Conservation (phyloP, 495 filamentous ascomycete species). For the Aspergillus biplanus region DNA sequence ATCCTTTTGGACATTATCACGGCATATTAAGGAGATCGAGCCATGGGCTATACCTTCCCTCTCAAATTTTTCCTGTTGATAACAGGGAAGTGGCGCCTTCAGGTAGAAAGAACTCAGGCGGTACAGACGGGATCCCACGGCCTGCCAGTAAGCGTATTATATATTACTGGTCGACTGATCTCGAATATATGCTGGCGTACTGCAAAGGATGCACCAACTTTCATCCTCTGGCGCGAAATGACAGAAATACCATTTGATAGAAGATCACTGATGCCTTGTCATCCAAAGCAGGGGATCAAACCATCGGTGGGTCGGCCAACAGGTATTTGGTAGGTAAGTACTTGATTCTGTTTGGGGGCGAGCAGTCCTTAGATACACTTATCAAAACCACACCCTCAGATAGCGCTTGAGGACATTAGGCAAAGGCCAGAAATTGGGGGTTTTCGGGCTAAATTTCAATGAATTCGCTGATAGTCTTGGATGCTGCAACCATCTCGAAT, state of each 20-base stretch:
- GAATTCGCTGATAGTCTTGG: background rate
- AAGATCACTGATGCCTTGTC: constrained; percentile 7
- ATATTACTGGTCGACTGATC: background rate
- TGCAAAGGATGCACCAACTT: background rate
- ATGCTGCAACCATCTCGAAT: background rate
- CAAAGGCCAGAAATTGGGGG: too few relatives aligned
- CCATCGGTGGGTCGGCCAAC: constrained; percentile 14
- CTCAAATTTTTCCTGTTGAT: too few relatives aligned
- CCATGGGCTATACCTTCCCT: constrained; percentile 7
- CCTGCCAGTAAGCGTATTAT: background rate
- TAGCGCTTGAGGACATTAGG: too few relatives aligned
- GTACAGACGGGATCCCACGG: background rate
- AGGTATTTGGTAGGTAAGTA: background rate
- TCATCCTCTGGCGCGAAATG: background rate
- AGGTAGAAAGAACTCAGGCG: too few relatives aligned
- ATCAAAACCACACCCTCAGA: too few relatives aligned
- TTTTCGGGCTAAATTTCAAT: too few relatives aligned
- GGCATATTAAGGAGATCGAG: background rate
- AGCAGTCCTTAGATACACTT: too few relatives aligned
- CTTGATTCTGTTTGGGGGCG: too few relatives aligned
- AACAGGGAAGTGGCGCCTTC: too few relatives aligned
- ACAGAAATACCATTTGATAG: background rate
- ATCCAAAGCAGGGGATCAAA: constrained; percentile 13
- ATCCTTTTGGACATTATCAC: constrained; percentile 49
- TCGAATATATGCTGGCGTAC: background rate